Conservation (phyloP, 1,139 yeast species). For the Spathaspora sp. region DNA sequence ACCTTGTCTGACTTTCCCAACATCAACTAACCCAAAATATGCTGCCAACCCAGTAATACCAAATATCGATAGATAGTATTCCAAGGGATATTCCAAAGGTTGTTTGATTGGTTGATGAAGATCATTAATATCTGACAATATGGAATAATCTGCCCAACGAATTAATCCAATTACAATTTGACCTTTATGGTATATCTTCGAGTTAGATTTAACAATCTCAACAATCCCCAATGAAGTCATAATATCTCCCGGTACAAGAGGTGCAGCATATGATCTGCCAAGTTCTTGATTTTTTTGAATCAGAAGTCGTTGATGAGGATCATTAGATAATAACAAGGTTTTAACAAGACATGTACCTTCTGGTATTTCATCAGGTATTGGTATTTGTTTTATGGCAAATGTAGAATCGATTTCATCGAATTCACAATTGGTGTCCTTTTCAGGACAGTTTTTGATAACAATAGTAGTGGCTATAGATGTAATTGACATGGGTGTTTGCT, state of each 20-base stretch:
- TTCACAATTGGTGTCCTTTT: conserved; percentile 16
- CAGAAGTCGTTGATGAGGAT: conserved; percentile 71
- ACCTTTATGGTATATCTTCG: conserved; percentile 39
- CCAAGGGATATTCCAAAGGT: conserved; percentile 23
- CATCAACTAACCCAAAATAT: conserved; percentile 51
- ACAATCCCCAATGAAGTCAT: conserved; percentile 53
- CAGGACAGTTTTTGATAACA: conserved; percentile 19
- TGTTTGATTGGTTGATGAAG: conserved; percentile 24
- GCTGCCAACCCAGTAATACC: conserved; percentile 68
- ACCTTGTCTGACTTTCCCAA: conserved; percentile 40
- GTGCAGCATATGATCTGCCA: conserved; percentile 46
- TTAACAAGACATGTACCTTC: conserved; percentile 49
- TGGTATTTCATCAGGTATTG: conserved; percentile 20
- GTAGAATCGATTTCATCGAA: conserved; percentile 20
- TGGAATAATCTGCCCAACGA: conserved; percentile 32
- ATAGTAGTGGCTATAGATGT: conserved; percentile 13
- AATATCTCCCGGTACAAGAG: conserved; percentile 45
- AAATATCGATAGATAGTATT: conserved; percentile 25
- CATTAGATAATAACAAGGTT: conserved; percentile 55
- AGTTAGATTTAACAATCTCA: conserved; percentile 47
- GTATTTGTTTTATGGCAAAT: conserved; percentile 18
- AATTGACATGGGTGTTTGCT: conserved; percentile 9
- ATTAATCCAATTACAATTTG: conserved; percentile 33
- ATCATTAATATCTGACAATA: conserved; percentile 21
- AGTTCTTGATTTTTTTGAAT: conserved; percentile 45